Percentiles rank a stretch among this genome's conserved stretches.
These are phyloP conservation scores for Stenogyne calaminthoides DNA, from an alignment of 305 asterid species.

Conservation along the genomic window DNA sequence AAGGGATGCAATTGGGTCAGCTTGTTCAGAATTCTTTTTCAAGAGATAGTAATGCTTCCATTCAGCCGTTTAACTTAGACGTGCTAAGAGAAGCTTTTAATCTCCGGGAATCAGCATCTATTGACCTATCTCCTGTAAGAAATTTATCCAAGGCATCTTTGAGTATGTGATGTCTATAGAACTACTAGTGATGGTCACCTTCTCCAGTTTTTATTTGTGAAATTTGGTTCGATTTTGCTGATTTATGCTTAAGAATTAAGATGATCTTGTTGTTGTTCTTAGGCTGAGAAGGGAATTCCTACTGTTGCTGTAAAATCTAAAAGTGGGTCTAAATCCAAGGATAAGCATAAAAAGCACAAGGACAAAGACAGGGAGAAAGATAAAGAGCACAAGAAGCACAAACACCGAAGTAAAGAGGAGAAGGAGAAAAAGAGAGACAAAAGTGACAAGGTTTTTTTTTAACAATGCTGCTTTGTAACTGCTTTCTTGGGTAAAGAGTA, in stretches of 20 bases:
- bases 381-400: constrained; percentile 47
- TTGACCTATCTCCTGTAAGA: constrained; percentile 42
- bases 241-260: constrained; percentile 1
- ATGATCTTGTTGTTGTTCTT: constrained; percentile 24
- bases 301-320: constrained; percentile 42
- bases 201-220: neutral
- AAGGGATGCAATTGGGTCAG: constrained; percentile 55
- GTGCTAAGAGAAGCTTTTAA: constrained; percentile 55
- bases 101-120: constrained; percentile 41
- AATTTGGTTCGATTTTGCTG: neutral
- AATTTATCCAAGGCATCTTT: constrained; percentile 3
- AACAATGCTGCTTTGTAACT: constrained; percentile 14
- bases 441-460: constrained; percentile 29
- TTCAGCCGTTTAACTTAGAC: constrained; percentile 46
- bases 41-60: constrained; percentile 25
- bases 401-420: constrained; percentile 44
- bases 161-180: constrained; percentile 16
- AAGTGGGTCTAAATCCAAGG: constrained; percentile 36
- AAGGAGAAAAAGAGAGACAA: constrained; percentile 48
- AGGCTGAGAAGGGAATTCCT: constrained; percentile 48
- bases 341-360: constrained; percentile 44
- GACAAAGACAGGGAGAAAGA: constrained; percentile 43
- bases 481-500: constrained; percentile 9
- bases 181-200: neutral
- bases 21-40: constrained; percentile 34